Base-by-base conservation (phyloP, 2,329 filamentous ascomycete genomes). In the Microdochium bolleyi region DNA sequence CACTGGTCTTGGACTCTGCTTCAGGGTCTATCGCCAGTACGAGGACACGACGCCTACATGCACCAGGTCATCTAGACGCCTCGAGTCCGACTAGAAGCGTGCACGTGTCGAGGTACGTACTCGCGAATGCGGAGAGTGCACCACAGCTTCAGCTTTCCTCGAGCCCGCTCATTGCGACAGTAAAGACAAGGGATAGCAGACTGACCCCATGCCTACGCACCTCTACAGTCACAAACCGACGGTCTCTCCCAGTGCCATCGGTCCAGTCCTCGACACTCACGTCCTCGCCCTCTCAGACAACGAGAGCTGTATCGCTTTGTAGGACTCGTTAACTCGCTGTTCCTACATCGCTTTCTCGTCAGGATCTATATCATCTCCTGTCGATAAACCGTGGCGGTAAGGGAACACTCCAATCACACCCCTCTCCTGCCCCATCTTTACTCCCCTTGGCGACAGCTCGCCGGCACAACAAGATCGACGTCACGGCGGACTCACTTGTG, bases 311-410 rank as follows among this genome's bases (percentile, higher is more conserved):
- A 46, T 71, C 66, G 64, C 68, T 65, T 64, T 64, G 75, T 79
- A 76, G 80, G 79, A 83, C 77, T 81, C 79, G 78, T 83, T 83
- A 78, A 72, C 77, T 83, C 80, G 79, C 80, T 77, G 73, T 76
- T 82, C 76, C 79, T 75, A 75, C 73, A 65, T 66, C 65, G 66
- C 68, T 56, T 56, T 41, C 66, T 41, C 37, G 37, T 72, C 68
- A 73, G 73, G 71, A 73, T 74, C 72, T 74, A 66, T 72, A 69
- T 73, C 72, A 74, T 72, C 68, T 73, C 67, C 67, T 67, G 69
- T 68, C 67, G 67, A 71, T 70, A 67, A 68, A 74, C 68, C 67
- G 70, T 75, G 71, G 71, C 72, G 75, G 78, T 82, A 81, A 79
- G 79, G 68, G 61, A 67, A 22, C 41, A 46, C 21, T 46, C 41